Conservation (phyloP, 2,329 filamentous ascomycete species). For the Fusarium buharicum region DNA sequence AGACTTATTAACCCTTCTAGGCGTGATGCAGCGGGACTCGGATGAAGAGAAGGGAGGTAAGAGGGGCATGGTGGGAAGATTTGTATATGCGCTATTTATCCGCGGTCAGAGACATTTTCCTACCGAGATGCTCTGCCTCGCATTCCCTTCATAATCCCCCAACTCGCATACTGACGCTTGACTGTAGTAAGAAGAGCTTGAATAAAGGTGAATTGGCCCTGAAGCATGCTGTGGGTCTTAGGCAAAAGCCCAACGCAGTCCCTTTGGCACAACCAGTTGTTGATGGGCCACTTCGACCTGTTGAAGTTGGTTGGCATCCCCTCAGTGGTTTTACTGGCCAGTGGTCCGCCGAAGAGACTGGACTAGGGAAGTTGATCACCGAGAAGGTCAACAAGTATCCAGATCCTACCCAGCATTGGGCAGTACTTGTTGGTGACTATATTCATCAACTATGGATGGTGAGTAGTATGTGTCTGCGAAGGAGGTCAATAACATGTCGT, state of each 20-base stretch:
- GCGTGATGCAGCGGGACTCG: conserved; percentile 11
- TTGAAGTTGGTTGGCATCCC: conserved; percentile 68
- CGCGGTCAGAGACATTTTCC: background rate
- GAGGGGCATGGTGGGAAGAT: conserved; percentile 49
- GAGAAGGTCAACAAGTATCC: conserved; percentile 65
- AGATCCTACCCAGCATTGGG: conserved; percentile 70
- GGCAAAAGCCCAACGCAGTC: conserved; percentile 48
- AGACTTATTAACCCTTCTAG: background rate
- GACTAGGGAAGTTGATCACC: conserved; percentile 65
- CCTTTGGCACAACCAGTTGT: conserved; percentile 45
- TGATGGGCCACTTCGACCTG: conserved; percentile 49
- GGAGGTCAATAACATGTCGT: background rate
- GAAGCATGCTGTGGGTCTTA: conserved; percentile 51
- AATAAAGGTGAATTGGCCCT: conserved; percentile 51
- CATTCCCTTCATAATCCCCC: background rate
- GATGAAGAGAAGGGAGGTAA: conserved; percentile 43
- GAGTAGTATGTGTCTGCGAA: conserved; percentile 1
- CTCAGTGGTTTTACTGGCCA: conserved; percentile 66
- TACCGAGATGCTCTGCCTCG: background rate
- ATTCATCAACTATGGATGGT: conserved; percentile 70
- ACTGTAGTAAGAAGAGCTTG: conserved; percentile 47
- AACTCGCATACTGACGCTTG: conserved; percentile 4
- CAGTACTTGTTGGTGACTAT: conserved; percentile 65
- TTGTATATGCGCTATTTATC: conserved; percentile 47
- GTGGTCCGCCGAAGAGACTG: conserved; percentile 67